Base-by-base conservation (phyloP, 1,284 basidiomycete species). In the Leccinum proliferum region DNA sequence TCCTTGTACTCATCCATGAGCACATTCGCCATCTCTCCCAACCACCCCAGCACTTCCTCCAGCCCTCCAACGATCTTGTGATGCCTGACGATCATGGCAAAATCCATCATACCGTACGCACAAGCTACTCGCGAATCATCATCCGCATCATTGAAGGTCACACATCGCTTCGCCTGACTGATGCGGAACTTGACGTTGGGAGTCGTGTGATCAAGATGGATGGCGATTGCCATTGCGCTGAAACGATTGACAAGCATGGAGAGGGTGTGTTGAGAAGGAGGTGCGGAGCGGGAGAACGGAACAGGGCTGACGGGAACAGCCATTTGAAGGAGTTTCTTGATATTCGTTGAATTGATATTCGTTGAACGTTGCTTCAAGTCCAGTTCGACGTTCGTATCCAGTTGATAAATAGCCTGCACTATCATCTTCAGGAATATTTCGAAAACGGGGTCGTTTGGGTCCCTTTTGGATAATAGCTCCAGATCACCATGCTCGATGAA, bases 191-290 rank as follows among this genome's bases (percentile, higher is more conserved):
- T 77, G 62, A 86, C 79, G 18, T 83, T 79, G 1, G 78, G 67
- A 3, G 78, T 71, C 0, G 79, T 77, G 0, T 88, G 85, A 57
- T 90, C 87, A 46, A 96, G 83, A 68, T 89, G 84, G 58, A 93
- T 82, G 6, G 87, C 87, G n/a, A 93, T 81, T 18, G 91, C 85
- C 67, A 93, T 81, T 14, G 90, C 86, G 53, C 85, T 86, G 70
- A 94, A 89, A 32, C 96, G 88, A 74, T 98, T 98, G 75, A 91
- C 88, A 11, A 98, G 80, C 79, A 89, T 88, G 0, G 93, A 92
- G 2, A 93, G 79, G 60, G 92, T 86, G 37, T 83, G 77, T 3
- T 73, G 67, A 1, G 80, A 79, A 0, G 87, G 85, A 5, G 86
- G 79, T 15, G 77, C 72, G 35, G 78, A 75, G 59, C 85, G 83